phyloP scores from a whole-genome alignment of 2,329 filamentous ascomycete species.

The Magnaporthales sp. region DNA sequence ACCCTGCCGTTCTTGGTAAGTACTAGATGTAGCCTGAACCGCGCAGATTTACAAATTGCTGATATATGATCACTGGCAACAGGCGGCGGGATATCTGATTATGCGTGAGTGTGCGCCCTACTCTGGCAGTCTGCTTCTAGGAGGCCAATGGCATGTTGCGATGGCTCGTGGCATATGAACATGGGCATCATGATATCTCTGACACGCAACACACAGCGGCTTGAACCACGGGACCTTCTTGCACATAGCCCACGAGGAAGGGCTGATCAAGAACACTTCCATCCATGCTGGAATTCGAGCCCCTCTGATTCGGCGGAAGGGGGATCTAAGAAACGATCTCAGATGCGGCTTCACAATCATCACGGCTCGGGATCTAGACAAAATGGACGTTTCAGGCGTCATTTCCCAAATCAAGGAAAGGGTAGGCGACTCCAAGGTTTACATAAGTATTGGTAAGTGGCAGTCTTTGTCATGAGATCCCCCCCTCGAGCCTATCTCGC shows the following conservation, averaged over 20 bases:
- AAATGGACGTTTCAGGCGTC: slow-evolving; percentile 55
- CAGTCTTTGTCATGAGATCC: not conserved
- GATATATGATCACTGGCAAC: not conserved
- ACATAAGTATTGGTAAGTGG: slow-evolving; percentile 49
- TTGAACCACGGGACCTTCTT: slow-evolving; percentile 55
- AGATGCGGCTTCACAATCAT: slow-evolving; percentile 51
- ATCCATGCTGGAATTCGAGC: slow-evolving; percentile 55
- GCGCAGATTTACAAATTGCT: slow-evolving; percentile 6
- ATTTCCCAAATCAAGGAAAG: slow-evolving; percentile 52
- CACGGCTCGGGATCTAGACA: slow-evolving; percentile 60
- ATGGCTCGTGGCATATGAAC: not conserved
- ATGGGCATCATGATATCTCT: not conserved
- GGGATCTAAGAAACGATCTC: slow-evolving; percentile 45
- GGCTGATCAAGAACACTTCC: slow-evolving; percentile 47
- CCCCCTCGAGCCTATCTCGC: not conserved
- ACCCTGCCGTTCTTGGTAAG: slow-evolving; percentile 48
- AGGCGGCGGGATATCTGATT: slow-evolving; percentile 50
- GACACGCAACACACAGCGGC: slow-evolving; percentile 20
- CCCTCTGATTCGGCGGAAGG: slow-evolving; percentile 36
- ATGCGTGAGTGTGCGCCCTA: slow-evolving; percentile 33
- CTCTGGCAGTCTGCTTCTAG: not conserved
- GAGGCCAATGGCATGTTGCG: not conserved
- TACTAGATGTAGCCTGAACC: not conserved
- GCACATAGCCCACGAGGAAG: slow-evolving; percentile 54
- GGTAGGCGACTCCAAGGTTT: slow-evolving; percentile 45